Percentiles rank a stretch among this genome's conserved stretches.
Conservation (phyloP, 2,329 filamentous ascomycete genomes). For the Fusarium odoratissimum region DNA sequence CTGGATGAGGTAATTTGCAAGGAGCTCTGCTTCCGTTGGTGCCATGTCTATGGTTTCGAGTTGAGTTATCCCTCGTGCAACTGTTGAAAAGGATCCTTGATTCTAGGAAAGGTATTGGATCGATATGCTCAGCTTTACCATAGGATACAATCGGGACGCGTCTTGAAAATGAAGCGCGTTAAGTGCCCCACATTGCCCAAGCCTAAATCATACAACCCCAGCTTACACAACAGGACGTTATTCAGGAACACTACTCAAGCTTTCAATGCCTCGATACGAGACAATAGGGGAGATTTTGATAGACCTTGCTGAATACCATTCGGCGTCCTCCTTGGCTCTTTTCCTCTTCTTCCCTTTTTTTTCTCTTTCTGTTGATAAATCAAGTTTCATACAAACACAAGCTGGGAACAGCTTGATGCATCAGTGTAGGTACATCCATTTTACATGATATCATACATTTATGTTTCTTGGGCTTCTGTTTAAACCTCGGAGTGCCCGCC, state of each 20-base stretch:
- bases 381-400: neutral
- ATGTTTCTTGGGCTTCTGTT: neutral
- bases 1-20: conserved; percentile 81
- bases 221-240: neutral
- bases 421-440: neutral
- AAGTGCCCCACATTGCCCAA: conserved; percentile 31
- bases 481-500: conserved; percentile 1
- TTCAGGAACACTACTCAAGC: neutral
- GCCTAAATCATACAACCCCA: neutral
- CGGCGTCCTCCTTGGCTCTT: neutral
- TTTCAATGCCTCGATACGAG: neutral
- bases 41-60: conserved; percentile 63
- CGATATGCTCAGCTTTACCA: neutral
- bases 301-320: neutral
- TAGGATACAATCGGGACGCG: conserved; percentile 32
- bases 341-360: neutral
- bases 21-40: conserved; percentile 78
- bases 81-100: neutral
- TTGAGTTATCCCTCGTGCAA: neutral
- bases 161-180: conserved; percentile 29
- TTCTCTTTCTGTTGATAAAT: neutral
- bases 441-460: neutral
- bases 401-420: neutral
- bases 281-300: neutral
- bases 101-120: neutral